A percentile compares a stretch with the other conserved stretches of the same genome.
These are phyloP conservation scores for Bondarzewia mesenterica DNA, from an alignment of 1,284 basidiomycete genomes.

Conservation along the genomic window DNA sequence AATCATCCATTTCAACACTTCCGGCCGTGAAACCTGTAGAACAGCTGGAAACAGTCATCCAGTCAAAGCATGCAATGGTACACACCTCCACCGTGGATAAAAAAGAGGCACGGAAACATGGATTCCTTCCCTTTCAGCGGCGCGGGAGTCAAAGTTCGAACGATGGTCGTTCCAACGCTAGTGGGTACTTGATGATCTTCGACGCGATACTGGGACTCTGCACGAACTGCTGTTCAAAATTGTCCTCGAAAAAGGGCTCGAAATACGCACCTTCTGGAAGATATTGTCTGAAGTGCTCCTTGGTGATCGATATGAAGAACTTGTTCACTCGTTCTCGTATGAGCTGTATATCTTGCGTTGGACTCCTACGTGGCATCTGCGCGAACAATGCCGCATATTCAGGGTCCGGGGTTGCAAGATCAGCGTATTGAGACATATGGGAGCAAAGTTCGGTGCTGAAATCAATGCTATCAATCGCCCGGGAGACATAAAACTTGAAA, in stretches of 20 bases:
- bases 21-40: constrained; percentile 9
- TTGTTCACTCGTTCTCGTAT: neutral
- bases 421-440: constrained; percentile 5
- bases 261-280: neutral
- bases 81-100: constrained; percentile 12
- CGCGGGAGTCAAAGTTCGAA: neutral
- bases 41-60: neutral
- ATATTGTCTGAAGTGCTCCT: neutral
- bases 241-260: neutral
- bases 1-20: constrained; percentile 13
- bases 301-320: neutral
- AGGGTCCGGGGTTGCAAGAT: constrained; percentile 1
- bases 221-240: neutral
- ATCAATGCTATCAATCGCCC: no score
- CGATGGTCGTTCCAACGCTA: neutral
- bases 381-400: constrained; percentile 4
- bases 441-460: no score
- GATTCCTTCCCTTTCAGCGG: neutral
- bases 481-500: no score
- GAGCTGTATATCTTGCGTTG: neutral
- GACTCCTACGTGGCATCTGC: neutral
- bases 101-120: constrained; percentile 8
- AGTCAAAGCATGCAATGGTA: neutral
- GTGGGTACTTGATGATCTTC: constrained; percentile 4
- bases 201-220: constrained; percentile 5